phyloP scores from a whole-genome alignment of 1,139 yeast genomes.

The Scheffersomyces cryptocercus region DNA sequence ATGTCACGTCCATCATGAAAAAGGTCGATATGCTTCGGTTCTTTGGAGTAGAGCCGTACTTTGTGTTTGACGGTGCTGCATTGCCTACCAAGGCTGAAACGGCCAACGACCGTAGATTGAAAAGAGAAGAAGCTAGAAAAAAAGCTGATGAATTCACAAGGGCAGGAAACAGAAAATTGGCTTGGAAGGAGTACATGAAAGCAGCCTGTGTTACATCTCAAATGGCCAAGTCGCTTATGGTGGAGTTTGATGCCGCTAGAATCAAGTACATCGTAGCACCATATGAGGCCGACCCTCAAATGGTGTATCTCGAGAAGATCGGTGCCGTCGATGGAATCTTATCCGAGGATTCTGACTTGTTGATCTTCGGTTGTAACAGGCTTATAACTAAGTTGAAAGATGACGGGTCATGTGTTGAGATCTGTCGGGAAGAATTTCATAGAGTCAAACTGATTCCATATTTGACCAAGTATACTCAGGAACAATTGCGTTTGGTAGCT shows the following conservation, averaged over 20 bases:
- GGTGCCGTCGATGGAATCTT: constrained; percentile 84
- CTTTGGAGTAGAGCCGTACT: constrained; percentile 76
- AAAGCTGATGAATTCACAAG: constrained; percentile 52
- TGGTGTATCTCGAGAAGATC: constrained; percentile 80
- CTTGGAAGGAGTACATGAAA: constrained; percentile 71
- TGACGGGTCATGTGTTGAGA: constrained; percentile 72
- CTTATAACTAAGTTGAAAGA: constrained; percentile 83
- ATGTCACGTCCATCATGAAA: constrained; percentile 59
- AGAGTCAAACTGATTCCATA: constrained; percentile 47
- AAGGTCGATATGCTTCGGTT: constrained; percentile 65
- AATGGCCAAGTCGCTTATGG: constrained; percentile 87
- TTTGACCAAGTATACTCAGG: constrained; percentile 47
- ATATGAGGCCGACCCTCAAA: constrained; percentile 96
- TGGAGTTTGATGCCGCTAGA: constrained; percentile 57
- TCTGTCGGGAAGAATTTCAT: constrained; percentile 54
- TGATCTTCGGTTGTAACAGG: constrained; percentile 80
- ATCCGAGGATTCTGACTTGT: constrained; percentile 91
- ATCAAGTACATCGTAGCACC: constrained; percentile 91
- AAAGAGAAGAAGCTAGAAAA: constrained; percentile 57
- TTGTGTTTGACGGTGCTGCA: constrained; percentile 93
- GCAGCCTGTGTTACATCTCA: constrained; percentile 86
- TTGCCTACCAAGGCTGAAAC: constrained; percentile 79
- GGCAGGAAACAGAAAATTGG: constrained; percentile 57
- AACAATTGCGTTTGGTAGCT: constrained; percentile 75
- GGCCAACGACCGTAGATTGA: constrained; percentile 60